These are phyloP conservation scores for Colletotrichum sp. DNA, from an alignment of 2,329 filamentous ascomycete genomes.

Conservation along the genomic window DNA sequence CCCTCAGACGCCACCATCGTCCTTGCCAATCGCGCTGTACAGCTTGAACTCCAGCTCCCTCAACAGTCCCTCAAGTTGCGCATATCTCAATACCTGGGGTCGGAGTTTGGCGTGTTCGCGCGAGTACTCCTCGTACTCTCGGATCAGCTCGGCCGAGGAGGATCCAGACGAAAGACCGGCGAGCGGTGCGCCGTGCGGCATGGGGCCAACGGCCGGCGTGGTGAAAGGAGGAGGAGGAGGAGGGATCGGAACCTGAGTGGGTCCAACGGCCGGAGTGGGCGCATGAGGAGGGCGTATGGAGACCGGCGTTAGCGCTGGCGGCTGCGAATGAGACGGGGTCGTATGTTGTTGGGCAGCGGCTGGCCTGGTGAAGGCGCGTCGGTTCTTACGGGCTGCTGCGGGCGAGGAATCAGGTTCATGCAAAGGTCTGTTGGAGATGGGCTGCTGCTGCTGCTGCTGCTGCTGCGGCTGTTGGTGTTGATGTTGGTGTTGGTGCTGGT, in stretches of 20 bases:
- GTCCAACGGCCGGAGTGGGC: background rate
- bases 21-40: too few relatives aligned
- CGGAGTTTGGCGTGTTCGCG: too few relatives aligned
- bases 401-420: background rate
- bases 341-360: background rate
- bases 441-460: background rate
- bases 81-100: too few relatives aligned
- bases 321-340: background rate
- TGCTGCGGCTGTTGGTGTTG: too few relatives aligned
- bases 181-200: background rate
- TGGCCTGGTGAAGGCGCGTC: background rate
- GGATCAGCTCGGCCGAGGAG: too few relatives aligned
- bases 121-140: too few relatives aligned
- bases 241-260: background rate
- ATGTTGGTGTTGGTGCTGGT: background rate
- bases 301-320: background rate
- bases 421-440: background rate
- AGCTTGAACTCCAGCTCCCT: too few relatives aligned
- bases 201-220: background rate
- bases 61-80: too few relatives aligned
- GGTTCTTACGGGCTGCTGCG: background rate
- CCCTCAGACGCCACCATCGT: too few relatives aligned
- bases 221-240: background rate
- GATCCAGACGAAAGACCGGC: background rate
- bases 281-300: background rate